Evolutionary conservation across 1,139 yeast species (phyloP), one percentile per base, ranked within the genome.

Genomic region (Nakaseomyces sp.): DNA sequence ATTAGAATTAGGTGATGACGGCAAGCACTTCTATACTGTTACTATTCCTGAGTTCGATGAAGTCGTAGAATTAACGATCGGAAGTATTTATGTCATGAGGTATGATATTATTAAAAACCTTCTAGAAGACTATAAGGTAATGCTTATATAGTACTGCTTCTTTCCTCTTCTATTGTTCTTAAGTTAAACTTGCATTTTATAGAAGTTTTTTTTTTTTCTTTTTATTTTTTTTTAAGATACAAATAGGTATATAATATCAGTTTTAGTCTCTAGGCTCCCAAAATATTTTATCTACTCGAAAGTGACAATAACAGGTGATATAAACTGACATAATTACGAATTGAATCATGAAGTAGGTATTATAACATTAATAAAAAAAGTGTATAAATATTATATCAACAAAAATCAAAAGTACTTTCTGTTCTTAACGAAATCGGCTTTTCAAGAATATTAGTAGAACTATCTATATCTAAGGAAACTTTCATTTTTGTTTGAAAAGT

Each of bases 51-150:
- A 61, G 30, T 44, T 63, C 8, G 56, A 57, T 17, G 95, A 85
- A 50, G 79, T 73, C 45, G 69, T 88, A 10, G 84, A 79, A 41
- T 68, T 88, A 49, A 72, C 68, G 6, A 63, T 68, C 16, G 79
- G 77, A n/a, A 86, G 89, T 31, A 77, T 88, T 9, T 87, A 85
- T 56, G 87, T 85, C 37, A 72, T 86, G 58, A 71, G 86, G 46
- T 89, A 86, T 64, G 71, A 72, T 18, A 73, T 60, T 19, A 55
- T 63, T 16, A 51, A 57, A 41, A 54, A 54, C 15, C 48, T 61
- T 17, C 39, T 63, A 17, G 47, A 41, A 29, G 59, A 57, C 10
- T 54, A 52, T 22, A 56, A 55, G 43, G 55, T 60, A 10, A 53
- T 53, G 31, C 46, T 63, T 25, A 55, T 63, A 46, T 63, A 44